Conservation (phyloP, 169 alveolate species). For the Cryptosporidium parvum region DNA sequence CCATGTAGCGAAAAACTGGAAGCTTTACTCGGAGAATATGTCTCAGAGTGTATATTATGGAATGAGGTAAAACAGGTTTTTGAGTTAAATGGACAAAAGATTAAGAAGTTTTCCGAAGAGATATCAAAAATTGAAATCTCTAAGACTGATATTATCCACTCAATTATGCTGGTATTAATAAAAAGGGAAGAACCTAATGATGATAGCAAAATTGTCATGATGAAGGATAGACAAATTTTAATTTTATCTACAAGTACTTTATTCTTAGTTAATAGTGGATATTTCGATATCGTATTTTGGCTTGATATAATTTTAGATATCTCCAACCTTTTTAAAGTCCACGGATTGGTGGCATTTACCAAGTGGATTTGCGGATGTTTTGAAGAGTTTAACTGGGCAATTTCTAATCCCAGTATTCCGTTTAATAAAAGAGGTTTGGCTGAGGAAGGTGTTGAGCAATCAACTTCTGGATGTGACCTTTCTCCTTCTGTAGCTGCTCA, state of each 20-base stretch:
- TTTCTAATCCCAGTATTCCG: constrained; percentile 62
- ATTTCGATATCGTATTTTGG: constrained; percentile 57
- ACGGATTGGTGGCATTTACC: constrained; percentile 49
- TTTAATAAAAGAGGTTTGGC: constrained; percentile 6
- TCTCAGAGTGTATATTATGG: constrained; percentile 18
- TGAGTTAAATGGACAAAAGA: constrained; percentile 10
- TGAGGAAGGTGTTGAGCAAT: not conserved
- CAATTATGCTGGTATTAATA: constrained; percentile 6
- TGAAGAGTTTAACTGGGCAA: constrained; percentile 58
- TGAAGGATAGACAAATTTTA: constrained; percentile 14
- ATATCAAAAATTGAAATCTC: not conserved
- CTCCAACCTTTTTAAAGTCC: not conserved
- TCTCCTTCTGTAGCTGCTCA: constrained; percentile 70
- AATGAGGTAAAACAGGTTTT: not conserved
- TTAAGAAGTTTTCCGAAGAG: constrained; percentile 24
- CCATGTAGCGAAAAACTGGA: constrained; percentile 35
- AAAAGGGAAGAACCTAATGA: not conserved
- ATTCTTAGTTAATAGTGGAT: constrained; percentile 36
- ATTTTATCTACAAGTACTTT: constrained; percentile 15
- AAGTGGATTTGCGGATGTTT: constrained; percentile 52
- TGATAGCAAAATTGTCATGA: not conserved
- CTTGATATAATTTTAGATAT: constrained; percentile 33
- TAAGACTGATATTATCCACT: constrained; percentile 16
- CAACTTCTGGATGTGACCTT: not conserved
- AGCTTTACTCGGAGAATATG: not conserved